phyloP scores from a whole-genome alignment of 495 filamentous ascomycete species.

The Aspergillus taichungensis region DNA sequence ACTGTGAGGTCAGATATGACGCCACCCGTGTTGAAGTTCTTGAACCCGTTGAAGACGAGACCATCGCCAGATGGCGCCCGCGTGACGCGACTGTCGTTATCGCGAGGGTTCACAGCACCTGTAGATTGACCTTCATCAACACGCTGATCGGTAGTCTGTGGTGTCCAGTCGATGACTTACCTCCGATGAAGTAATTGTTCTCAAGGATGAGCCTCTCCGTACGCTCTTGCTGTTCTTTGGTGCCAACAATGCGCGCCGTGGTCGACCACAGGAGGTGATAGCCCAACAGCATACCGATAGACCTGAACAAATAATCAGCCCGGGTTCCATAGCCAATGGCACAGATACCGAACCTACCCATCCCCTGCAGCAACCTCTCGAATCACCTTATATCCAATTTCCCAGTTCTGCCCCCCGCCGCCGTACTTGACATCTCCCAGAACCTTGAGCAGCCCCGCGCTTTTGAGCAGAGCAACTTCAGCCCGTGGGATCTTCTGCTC shows the following conservation, averaged over 20 bases:
- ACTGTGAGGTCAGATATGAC: conserved; percentile 54
- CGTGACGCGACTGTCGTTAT: conserved; percentile 38
- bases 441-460: conserved; percentile 46
- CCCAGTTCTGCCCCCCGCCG: conserved; percentile 50
- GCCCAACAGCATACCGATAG: conserved; percentile 49
- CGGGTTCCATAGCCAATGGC: neutral
- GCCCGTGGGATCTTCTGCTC: conserved; percentile 49
- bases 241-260: conserved; percentile 48
- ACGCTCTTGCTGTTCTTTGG: conserved; percentile 44
- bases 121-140: no score
- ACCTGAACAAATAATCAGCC: conserved; percentile 13
- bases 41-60: conserved; percentile 48
- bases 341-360: conserved; percentile 23
- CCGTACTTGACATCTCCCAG: conserved; percentile 47
- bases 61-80: conserved; percentile 43
- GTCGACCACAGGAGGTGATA: conserved; percentile 55
- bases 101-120: conserved; percentile 51
- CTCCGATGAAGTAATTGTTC: conserved; percentile 54
- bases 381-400: conserved; percentile 46
- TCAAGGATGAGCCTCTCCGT: conserved; percentile 42
- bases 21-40: conserved; percentile 55
- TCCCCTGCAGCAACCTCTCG: conserved; percentile 51
- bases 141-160: neutral
- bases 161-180: neutral
- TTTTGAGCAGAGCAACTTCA: conserved; percentile 48